Evolutionary conservation across 495 filamentous ascomycete species (phyloP), one percentile per base, ranked within the genome.

Genomic region (Podospora pseudopauciseta): DNA sequence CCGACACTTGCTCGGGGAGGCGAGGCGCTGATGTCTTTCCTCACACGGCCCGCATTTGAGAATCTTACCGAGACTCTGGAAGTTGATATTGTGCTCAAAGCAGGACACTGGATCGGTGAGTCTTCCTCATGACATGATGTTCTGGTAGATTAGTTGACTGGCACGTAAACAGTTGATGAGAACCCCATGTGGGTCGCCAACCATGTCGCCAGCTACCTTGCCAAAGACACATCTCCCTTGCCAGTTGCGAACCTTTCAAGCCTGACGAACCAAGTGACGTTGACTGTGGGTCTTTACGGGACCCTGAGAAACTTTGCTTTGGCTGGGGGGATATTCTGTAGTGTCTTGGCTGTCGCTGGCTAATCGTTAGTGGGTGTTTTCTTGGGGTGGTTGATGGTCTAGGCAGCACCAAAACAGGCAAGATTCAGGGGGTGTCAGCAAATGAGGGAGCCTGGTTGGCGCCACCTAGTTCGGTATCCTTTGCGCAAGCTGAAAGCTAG

Each of bases 21-120:
- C 55, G 55, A 58, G 55, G 55, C 55, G 5, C 6, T 5, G n/a
- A 58, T 23, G 55, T 19, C 55, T 1, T 58, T 58, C 18, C 23
- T 58, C n/a, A 58, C 18, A 9, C 4, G n/a, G n/a, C n/a, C 23
- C 13, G 39, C 39, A 6, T 58, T 55, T 11, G 62, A 55, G 0
- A 60, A 62, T 18, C 34, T 77, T n/a, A 65, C 73, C 5, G 34
- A 26, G 9, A 54, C 69, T 27, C 18, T 73, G 57, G 72, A 75
- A 62, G 61, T 68, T 20, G 75, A 77, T 64, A 62, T 72, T 4
- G 64, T 72, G 7, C 73, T 71, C 20, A 72, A 75, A 32, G 73
- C 75, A 2, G 73, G 73, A 20, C 73, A 77, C 64, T 74, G 73
- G 71, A 69, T 75, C 60, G 70, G 73, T 75, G 54, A 71, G 71